These are phyloP conservation scores for Dentipellis fragilis DNA, from an alignment of 768 basidiomycete species.

Conservation along the genomic window DNA sequence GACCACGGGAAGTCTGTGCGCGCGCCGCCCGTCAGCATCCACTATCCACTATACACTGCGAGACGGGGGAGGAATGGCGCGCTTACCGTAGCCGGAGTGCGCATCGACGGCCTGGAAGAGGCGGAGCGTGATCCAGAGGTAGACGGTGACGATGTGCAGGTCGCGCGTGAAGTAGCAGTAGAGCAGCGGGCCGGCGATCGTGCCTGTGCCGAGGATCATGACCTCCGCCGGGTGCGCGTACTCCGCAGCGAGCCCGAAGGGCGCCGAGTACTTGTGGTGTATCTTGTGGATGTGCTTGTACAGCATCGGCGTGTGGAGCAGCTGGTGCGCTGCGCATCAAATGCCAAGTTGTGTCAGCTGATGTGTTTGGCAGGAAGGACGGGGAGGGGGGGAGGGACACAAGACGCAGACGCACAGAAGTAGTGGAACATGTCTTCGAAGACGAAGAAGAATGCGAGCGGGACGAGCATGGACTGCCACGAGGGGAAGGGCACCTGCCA, in stretches of 20 bases:
- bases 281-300: slow-evolving; percentile 95
- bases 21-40: not conserved
- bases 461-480: slow-evolving; percentile 56
- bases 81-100: slow-evolving; percentile 85
- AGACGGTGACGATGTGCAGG: slow-evolving; percentile 89
- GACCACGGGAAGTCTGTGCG: slow-evolving; percentile 92
- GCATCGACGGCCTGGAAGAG: slow-evolving; percentile 97
- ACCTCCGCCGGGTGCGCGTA: slow-evolving; percentile 97
- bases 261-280: slow-evolving; percentile 95
- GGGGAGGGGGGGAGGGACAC: too few species aligned
- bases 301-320: slow-evolving; percentile 72
- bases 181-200: slow-evolving; percentile 78
- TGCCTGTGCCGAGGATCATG: slow-evolving; percentile 88
- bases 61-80: slow-evolving; percentile 20
- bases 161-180: slow-evolving; percentile 70
- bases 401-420: slow-evolving; percentile 55
- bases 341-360: not conserved
- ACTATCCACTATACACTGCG: not conserved
- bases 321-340: slow-evolving; percentile 65
- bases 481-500: slow-evolving; percentile 89
- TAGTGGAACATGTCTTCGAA: slow-evolving; percentile 97
- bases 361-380: not conserved
- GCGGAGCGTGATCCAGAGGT: slow-evolving; percentile 86
- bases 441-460: slow-evolving; percentile 84
- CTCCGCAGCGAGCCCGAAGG: slow-evolving; percentile 95